A percentile compares a stretch with the other conserved stretches of the same genome.
These are phyloP conservation scores for Mrakia frigida DNA, from an alignment of 768 basidiomycete species.

Conservation along the genomic window DNA sequence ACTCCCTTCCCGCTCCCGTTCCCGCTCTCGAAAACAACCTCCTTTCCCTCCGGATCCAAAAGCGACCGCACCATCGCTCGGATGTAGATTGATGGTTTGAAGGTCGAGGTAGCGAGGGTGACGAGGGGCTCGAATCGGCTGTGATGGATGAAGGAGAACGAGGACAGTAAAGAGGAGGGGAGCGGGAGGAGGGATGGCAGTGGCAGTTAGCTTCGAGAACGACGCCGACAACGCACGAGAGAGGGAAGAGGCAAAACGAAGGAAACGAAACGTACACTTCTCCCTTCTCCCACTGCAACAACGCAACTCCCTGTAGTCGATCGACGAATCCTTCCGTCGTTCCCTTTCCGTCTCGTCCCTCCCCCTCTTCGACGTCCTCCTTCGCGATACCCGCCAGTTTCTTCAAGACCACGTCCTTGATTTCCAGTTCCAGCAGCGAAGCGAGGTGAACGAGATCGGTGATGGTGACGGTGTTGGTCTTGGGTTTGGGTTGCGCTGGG, in stretches of 20 bases:
- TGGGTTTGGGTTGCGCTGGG: not conserved
- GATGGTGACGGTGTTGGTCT: constrained; percentile 1
- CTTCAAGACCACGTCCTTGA: not conserved
- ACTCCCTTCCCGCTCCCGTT: too few relatives aligned
- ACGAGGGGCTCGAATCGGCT: constrained; percentile 9
- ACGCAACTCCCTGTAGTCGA: not conserved
- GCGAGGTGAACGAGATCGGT: constrained; percentile 15
- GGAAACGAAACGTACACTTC: not conserved
- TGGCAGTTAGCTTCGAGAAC: not conserved
- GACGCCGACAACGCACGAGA: not conserved
- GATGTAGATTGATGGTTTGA: not conserved
- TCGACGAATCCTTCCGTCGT: constrained; percentile 9
- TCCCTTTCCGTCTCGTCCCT: not conserved
- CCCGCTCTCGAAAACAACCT: not conserved
- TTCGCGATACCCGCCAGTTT: not conserved
- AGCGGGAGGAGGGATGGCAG: not conserved
- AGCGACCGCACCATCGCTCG: not conserved
- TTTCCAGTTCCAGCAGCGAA: not conserved
- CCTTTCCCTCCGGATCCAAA: not conserved
- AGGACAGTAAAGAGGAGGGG: not conserved
- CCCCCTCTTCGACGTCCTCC: not conserved
- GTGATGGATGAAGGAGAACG: not conserved
- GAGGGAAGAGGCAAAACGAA: not conserved
- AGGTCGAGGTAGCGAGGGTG: not conserved
- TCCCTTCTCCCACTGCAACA: constrained; percentile 14